Evolutionary conservation across 2,329 filamentous ascomycete species (phyloP).

Genomic region (Epichloe baconii): DNA sequence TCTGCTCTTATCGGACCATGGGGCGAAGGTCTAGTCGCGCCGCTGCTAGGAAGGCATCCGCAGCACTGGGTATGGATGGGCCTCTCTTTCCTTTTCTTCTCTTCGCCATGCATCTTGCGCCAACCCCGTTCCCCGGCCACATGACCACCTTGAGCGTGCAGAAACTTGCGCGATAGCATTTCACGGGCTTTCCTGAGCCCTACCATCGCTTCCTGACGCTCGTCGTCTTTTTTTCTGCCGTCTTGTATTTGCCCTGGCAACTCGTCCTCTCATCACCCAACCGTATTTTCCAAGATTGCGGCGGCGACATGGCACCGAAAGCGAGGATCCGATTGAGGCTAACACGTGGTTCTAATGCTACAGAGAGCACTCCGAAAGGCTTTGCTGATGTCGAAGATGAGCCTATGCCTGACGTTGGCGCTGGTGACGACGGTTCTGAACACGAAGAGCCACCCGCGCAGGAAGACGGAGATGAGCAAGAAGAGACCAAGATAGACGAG

Average conservation of each 20-base stretch:
- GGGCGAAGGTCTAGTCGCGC: conserved; percentile 39
- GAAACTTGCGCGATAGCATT: neutral
- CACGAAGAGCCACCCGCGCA: conserved; percentile 15
- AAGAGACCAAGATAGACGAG: conserved; percentile 24
- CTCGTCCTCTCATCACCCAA: neutral
- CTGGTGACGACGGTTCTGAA: conserved; percentile 8
- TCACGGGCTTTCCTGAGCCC: neutral
- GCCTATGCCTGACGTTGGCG: conserved; percentile 22
- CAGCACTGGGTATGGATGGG: conserved; percentile 37
- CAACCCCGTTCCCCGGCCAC: neutral
- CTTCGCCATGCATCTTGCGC: neutral
- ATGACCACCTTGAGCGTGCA: neutral
- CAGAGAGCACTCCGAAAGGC: conserved; percentile 30
- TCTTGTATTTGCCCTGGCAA: neutral
- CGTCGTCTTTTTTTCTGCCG: neutral
- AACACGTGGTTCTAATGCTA: conserved; percentile 16
- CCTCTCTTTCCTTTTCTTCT: conserved; percentile 1
- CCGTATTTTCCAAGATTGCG: neutral
- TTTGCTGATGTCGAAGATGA: conserved; percentile 29
- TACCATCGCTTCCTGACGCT: no score
- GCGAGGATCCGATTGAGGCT: conserved; percentile 20
- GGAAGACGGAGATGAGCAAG: conserved; percentile 20
- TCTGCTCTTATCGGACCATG: conserved; percentile 2
- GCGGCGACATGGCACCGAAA: conserved; percentile 14
- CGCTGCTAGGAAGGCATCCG: conserved; percentile 39